phyloP scores from a whole-genome alignment of 768 basidiomycete genomes.

The Psilocybe cyanescens region DNA sequence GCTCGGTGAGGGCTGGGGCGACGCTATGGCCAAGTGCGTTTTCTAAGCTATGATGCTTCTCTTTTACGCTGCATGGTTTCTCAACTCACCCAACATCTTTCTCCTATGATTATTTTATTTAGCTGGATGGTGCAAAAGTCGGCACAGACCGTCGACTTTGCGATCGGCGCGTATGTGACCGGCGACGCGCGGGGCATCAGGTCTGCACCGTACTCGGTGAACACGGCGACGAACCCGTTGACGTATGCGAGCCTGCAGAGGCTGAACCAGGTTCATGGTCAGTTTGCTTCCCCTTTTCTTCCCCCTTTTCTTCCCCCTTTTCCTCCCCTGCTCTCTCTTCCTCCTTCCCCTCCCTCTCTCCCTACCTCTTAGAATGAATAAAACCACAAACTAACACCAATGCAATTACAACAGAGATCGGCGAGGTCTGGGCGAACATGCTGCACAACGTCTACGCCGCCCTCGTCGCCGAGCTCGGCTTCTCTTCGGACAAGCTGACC shows the following conservation, averaged over 20 bases:
- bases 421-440: conserved; percentile 59
- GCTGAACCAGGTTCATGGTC: conserved; percentile 50
- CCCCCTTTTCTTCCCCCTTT: too few species aligned
- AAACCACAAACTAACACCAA: too few species aligned
- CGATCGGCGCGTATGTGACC: conserved; percentile 52
- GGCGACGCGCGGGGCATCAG: conserved; percentile 54
- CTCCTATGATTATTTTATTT: not conserved
- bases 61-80: too few species aligned
- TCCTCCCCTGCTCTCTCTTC: too few species aligned
- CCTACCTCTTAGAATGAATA: too few species aligned
- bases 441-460: conserved; percentile 47
- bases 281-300: too few species aligned
- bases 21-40: conserved; percentile 48
- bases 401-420: conserved; percentile 39
- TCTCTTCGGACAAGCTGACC: conserved; percentile 39
- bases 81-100: not conserved
- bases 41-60: not conserved
- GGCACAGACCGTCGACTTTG: conserved; percentile 36
- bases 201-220: conserved; percentile 57
- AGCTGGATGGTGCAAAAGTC: conserved; percentile 48
- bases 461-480: conserved; percentile 40
- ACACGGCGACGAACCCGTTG: conserved; percentile 43
- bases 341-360: too few species aligned
- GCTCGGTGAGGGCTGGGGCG: conserved; percentile 75
- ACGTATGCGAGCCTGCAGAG: conserved; percentile 42